phyloP scores from a whole-genome alignment of 148 eudicot species.

The Vaccinium darrowii region DNA sequence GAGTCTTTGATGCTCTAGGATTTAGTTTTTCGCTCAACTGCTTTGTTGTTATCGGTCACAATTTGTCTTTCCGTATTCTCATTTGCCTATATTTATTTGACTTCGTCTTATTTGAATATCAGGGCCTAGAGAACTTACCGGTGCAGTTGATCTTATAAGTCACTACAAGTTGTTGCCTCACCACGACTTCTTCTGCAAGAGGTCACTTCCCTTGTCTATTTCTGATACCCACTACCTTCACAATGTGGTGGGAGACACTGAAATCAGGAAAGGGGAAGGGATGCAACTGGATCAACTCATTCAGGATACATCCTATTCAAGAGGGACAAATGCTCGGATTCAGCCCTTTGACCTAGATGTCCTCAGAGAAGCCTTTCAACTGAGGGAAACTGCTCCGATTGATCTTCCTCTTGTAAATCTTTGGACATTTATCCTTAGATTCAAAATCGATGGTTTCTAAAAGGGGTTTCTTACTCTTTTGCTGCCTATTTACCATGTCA shows the following conservation, averaged over 20 bases:
- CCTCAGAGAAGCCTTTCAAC: conserved; percentile 79
- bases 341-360: conserved; percentile 74
- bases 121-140: conserved; percentile 97
- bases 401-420: conserved; percentile 72
- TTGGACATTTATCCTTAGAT: background rate
- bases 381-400: conserved; percentile 71
- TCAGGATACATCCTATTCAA: conserved; percentile 55
- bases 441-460: background rate
- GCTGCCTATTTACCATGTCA: background rate
- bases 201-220: conserved; percentile 81
- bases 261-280: conserved; percentile 94
- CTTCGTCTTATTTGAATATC: conserved; percentile 21
- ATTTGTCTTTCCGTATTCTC: background rate
- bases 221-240: conserved; percentile 93
- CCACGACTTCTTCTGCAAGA: conserved; percentile 95
- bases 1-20: background rate
- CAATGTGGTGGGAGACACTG: conserved; percentile 92
- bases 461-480: background rate
- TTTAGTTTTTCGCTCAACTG: conserved; percentile 7
- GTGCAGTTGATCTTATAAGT: conserved; percentile 89
- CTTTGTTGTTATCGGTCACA: background rate
- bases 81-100: background rate
- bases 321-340: conserved; percentile 59
- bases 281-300: conserved; percentile 90
- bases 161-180: conserved; percentile 86